These are phyloP conservation scores for Hippophae gyantsensis DNA, from an alignment of 306 rosid species.

Conservation along the genomic window DNA sequence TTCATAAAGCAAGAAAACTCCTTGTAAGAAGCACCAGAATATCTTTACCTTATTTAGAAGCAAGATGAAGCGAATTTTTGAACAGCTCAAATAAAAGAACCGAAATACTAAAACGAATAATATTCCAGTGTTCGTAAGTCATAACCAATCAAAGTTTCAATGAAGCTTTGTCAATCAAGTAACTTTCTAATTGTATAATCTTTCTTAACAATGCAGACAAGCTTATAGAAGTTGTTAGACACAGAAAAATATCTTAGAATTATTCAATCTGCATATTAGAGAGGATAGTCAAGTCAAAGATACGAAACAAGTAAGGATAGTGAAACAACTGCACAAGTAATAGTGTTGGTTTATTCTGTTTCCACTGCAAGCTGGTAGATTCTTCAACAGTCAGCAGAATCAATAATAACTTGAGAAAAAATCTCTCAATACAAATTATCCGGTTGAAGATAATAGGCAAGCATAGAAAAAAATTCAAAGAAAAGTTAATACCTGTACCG, in stretches of 20 bases:
- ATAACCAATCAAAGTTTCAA: too few relatives aligned
- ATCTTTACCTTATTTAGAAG: too few relatives aligned
- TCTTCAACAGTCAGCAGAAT: background rate
- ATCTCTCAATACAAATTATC: background rate
- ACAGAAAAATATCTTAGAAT: too few relatives aligned
- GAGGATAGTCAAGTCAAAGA: background rate
- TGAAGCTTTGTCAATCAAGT: too few relatives aligned
- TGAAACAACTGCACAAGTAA: too few relatives aligned
- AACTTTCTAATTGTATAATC: too few relatives aligned
- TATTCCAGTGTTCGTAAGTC: background rate
- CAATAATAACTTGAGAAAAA: background rate
- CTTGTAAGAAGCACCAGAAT: too few relatives aligned
- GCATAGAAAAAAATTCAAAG: background rate
- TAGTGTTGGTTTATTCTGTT: background rate
- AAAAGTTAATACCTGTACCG: conserved; percentile 39
- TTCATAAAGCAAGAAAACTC: too few relatives aligned
- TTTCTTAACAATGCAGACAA: too few relatives aligned
- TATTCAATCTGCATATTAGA: background rate
- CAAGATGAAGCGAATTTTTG: background rate
- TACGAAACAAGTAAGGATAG: background rate
- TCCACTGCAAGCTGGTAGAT: too few relatives aligned
- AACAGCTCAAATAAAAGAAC: too few relatives aligned
- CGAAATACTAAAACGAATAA: background rate
- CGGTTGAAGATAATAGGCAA: background rate
- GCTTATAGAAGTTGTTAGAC: too few relatives aligned